Evolutionary conservation across 257 asterid species (phyloP), one percentile per base, ranked within the genome.

Genomic region (Penstemon eatonii): DNA sequence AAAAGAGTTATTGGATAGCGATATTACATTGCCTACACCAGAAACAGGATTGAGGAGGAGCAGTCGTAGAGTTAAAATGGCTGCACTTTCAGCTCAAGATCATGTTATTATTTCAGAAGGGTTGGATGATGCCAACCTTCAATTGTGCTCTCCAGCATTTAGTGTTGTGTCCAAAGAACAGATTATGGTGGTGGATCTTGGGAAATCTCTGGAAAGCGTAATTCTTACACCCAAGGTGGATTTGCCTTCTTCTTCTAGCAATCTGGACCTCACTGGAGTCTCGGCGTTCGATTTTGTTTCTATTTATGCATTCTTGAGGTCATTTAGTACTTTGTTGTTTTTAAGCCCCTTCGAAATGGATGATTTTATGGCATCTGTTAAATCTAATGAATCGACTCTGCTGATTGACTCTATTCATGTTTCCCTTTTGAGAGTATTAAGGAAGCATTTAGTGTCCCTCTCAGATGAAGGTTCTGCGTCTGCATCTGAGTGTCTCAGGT

Each of bases 281-380:
- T 78, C 95, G 49, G 78, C 75, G 71, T 82, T 82, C 71, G 92
- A 91, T 79, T 59, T 87, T 54, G 85, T 91, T 77, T 87, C 92
- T 69, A 81, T 94, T 66, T 94, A 91, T 76, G 76, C 95, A 43
- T 91, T 94, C 79, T 83, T 94, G 90, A 88, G 99, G 81, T 91
- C 99, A 65, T 94, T 94, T 76, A 91, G 99, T 71, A 82, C 89
- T 65, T 72, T 81, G 72, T 75, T 94, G 73, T 89, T 89, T 75
- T 69, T 89, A 78, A 91, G 99, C 80, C 99, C 99, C 79, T 91
- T 94, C 57, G 84, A 81, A 74, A 75, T 94, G 87, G 95, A 82
- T 57, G 92, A 78, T 53, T 94, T 94, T 73, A 89, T 89, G 75
- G 88, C 80, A 11, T 83, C 91, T 69, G 68, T 87, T 72, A 91